phyloP scores from a whole-genome alignment of 2,329 filamentous ascomycete species.

The Domatiomyces catenatus region DNA sequence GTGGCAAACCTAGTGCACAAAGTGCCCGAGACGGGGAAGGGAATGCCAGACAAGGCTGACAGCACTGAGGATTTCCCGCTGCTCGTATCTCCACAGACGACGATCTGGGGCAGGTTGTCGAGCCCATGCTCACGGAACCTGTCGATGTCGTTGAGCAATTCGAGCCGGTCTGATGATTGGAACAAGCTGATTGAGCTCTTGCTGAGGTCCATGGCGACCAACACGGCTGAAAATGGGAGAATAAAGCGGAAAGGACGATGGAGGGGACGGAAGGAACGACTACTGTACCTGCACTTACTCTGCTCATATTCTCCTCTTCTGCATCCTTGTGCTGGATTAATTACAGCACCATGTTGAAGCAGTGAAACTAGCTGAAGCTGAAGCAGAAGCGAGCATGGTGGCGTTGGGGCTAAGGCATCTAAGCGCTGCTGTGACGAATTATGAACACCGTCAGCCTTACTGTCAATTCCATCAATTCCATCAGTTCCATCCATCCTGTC shows the following conservation, averaged over 20 bases:
- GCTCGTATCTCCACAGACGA: slow-evolving; percentile 50
- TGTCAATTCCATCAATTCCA: no score
- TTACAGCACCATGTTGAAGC: no score
- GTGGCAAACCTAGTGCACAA: slow-evolving; percentile 49
- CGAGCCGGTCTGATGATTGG: slow-evolving; percentile 34
- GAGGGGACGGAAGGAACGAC: not conserved
- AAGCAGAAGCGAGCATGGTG: no score
- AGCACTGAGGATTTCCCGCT: slow-evolving; percentile 46
- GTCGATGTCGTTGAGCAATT: slow-evolving; percentile 43
- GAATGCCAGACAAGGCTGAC: slow-evolving; percentile 47
- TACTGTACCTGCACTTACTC: no score
- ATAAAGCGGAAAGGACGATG: not conserved
- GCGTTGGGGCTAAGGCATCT: no score
- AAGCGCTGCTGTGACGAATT: no score
- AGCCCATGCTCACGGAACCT: slow-evolving; percentile 38
- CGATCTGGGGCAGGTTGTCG: slow-evolving; percentile 40
- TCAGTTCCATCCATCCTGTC: no score
- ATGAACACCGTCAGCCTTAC: no score
- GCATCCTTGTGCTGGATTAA: no score
- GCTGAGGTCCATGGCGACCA: slow-evolving; percentile 4
- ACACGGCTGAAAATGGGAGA: no score
- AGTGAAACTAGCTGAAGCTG: no score
- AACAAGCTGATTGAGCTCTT: slow-evolving; percentile 4
- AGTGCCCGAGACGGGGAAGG: slow-evolving; percentile 44
- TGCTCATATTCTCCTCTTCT: no score